Evolutionary conservation across 805 yeast species (phyloP), one percentile per base, ranked within the genome.

Genomic region (Candida boleticola): DNA sequence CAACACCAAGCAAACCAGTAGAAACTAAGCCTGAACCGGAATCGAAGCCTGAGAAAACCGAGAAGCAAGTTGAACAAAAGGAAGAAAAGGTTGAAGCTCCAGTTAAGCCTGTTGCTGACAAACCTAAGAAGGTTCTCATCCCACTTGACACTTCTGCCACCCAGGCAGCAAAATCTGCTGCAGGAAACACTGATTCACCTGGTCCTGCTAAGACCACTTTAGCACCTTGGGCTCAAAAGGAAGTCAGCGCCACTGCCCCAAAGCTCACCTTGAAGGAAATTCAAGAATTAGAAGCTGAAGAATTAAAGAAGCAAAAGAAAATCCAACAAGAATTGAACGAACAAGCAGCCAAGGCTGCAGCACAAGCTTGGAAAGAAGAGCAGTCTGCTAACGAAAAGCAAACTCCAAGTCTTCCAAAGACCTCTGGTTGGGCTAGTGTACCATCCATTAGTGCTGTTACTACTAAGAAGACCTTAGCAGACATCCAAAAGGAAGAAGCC

Each of bases 401-500:
- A 18, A 55, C 51, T 21, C 48, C 61, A 5, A 50, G 50, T 2
- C 57, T 74, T 34, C 77, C 78, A 18, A 49, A 61, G 18, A 54
- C 74, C 10, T 61, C 74, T n/a, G 63, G 69, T 32, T 76, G 80
- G 80, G 74, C 63, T 9, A 65, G 58, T 29, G 48, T 11, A 30
- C 43, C 53, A 18, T 37, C 57, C 4, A 21, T 58, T 1, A 37
- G 52, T 13, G 46, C 56, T 2, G 37, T 46, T n/a, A 54, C 55
- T 11, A 74, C 77, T 25, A 60, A 63, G 26, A 77, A 76, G 55
- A 71, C 84, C 0, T 64, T 82, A 41, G 80, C 79, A 10, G 85
- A 82, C 42, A 80, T 82, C 46, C 84, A 80, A 54, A 73, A 62
- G 44, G 86, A 81, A 59, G 83, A 80, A 57, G 75, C 67, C 29